Base-by-base conservation (phyloP, 441 rosid genomes). In the Populus hybrid region DNA sequence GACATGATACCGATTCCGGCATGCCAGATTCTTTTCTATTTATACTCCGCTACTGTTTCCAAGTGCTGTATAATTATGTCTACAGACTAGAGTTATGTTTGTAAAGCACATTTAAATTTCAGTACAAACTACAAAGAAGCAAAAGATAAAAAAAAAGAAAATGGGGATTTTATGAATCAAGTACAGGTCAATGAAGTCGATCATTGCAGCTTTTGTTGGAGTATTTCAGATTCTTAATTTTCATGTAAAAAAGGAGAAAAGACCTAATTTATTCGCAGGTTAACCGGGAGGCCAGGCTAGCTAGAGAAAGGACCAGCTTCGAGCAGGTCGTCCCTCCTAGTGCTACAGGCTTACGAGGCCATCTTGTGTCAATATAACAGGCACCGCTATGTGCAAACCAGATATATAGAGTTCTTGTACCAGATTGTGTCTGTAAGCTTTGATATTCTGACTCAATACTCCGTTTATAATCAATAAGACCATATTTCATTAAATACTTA, bases 1-100 rank as follows among this genome's bases (percentile, higher is more conserved):
- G 46, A 54, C 57, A 46, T 46, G 57, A 46, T 18, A 50, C 59
- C n/a, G 68, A 54, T 54, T 64, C 65, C 66, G 32, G 71, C 69
- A 70, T 32, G 63, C 12, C 10, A 46, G 66, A 74, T 74, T 63
- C 73, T 18, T 69, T 72, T 40, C 1, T 54, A 69, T 67, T 69
- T 10, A n/a, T 66, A 40, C 70, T 26, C 2, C 69, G 78, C 74
- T 61, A 61, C 28, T 35, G 8, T 73, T 74, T 74, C 59, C 28
- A 63, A 30, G 72, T 30, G 32, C 4, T 21, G 16, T 75, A 42
- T 46, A 23, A 59, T 73, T 32, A 36, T 59, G 2, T 73, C 14
- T 9, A 64, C 46, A 36, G 50, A 16, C 59, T 16, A 50, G 20
- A 50, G 59, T 16, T 16, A 54, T 16, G 61, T 50, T 66, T 67